Evolutionary conservation across 495 filamentous ascomycete species (phyloP).

Genomic region (Penicillium maclennaniae): DNA sequence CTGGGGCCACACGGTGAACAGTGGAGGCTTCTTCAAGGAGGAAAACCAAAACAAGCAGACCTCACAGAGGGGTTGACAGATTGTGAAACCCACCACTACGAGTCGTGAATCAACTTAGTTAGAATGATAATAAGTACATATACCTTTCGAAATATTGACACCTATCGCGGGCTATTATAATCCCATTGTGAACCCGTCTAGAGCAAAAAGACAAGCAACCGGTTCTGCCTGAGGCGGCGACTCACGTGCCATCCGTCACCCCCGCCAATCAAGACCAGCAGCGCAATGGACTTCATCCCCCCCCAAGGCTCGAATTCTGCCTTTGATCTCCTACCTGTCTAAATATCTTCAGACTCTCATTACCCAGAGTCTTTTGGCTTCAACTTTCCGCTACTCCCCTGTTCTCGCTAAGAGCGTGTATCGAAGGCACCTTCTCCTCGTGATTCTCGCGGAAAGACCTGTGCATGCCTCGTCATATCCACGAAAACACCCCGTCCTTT

Average conservation of each 20-base stretch:
- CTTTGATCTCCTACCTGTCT: conserved; percentile 11
- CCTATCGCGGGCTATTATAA: neutral
- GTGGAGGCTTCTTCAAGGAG: conserved; percentile 30
- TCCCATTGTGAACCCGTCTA: neutral
- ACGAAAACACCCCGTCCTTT: conserved; percentile 39
- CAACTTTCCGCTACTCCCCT: conserved; percentile 3
- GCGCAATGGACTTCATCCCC: conserved; percentile 18
- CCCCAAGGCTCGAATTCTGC: conserved; percentile 13
- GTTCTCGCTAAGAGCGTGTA: conserved; percentile 17
- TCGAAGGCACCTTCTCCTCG: conserved; percentile 27
- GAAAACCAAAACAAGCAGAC: conserved; percentile 46
- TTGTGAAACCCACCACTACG: neutral
- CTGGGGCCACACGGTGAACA: conserved; percentile 31
- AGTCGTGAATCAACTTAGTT: neutral
- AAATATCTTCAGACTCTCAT: conserved; percentile 1
- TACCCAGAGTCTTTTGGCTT: neutral
- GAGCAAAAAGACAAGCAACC: neutral
- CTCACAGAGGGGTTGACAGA: conserved; percentile 11
- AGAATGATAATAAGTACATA: neutral
- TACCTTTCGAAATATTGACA: neutral
- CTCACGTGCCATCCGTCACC: conserved; percentile 5
- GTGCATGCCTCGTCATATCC: conserved; percentile 43
- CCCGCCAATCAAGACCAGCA: conserved; percentile 16
- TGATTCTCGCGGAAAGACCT: conserved; percentile 30
- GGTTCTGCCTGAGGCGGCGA: conserved; percentile 6